phyloP scores from a whole-genome alignment of 2,329 filamentous ascomycete species.

The Xylaria sp. region DNA sequence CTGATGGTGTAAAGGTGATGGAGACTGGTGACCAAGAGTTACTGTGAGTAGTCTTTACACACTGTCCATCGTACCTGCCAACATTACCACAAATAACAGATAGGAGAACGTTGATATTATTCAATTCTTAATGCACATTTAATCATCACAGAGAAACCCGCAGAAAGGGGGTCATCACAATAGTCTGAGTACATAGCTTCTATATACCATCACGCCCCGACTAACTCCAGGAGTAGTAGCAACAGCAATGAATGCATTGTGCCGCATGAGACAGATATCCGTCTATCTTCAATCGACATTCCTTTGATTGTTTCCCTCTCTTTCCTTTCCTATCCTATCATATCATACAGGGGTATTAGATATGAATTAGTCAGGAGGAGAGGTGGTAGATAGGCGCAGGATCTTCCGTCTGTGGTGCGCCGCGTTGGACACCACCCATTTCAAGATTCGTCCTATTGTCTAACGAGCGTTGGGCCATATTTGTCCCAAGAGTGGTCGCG shows the following conservation, averaged over 20 bases:
- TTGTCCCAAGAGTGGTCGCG: conserved; percentile 2
- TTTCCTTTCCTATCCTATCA: conserved; percentile 1
- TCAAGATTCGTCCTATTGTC: background rate
- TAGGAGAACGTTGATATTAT: too few species aligned
- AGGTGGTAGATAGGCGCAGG: background rate
- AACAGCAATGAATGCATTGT: background rate
- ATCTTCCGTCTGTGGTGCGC: background rate
- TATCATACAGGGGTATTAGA: conserved; percentile 26
- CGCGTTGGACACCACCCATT: background rate
- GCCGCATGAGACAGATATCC: background rate
- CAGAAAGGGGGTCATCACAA: background rate
- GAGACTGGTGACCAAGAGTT: too few species aligned
- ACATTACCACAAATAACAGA: too few species aligned
- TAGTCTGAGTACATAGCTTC: background rate
- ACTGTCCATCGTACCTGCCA: too few species aligned
- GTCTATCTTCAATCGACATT: background rate
- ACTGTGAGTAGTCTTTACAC: too few species aligned
- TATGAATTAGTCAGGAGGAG: background rate
- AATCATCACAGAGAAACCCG: too few species aligned
- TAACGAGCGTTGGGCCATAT: background rate
- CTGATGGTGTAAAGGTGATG: too few species aligned
- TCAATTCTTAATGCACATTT: too few species aligned
- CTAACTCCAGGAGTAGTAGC: background rate
- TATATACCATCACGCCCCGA: conserved; percentile 1
- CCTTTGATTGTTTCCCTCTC: background rate